phyloP scores from a whole-genome alignment of 768 basidiomycete species.

The Leucosporidium yakuticum region DNA sequence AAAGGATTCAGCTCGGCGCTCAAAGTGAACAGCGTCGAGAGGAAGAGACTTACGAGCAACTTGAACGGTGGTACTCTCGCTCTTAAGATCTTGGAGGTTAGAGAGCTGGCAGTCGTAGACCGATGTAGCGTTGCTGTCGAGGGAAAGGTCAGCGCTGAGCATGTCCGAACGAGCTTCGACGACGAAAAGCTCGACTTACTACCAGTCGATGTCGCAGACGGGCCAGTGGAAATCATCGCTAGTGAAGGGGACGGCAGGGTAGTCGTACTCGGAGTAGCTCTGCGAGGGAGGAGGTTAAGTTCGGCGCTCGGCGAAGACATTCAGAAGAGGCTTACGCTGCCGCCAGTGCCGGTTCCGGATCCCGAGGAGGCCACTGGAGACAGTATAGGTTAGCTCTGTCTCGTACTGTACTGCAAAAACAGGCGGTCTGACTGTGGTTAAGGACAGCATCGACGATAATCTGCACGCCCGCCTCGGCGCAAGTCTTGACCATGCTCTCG shows the following conservation, averaged over 20 bases:
- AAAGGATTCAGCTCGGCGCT: too few species aligned
- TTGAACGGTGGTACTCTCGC: neutral
- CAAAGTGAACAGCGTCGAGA: too few species aligned
- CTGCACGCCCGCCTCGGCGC: conserved; percentile 5
- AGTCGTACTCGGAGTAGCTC: neutral
- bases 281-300: neutral
- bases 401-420: neutral
- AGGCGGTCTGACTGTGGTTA: conserved; percentile 1
- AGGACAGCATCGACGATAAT: conserved; percentile 13
- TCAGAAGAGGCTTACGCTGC: neutral
- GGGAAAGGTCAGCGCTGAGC: neutral
- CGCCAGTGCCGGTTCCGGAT: neutral
- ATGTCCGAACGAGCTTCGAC: too few species aligned
- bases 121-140: neutral
- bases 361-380: neutral
- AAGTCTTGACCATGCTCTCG: conserved; percentile 4
- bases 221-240: conserved; percentile 5
- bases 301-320: neutral
- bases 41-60: neutral
- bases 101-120: neutral
- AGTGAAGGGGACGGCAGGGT: conserved; percentile 1
- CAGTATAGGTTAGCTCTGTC: neutral
- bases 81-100: neutral
- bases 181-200: neutral
- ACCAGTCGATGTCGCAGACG: neutral